Conservation (phyloP, 345 rosid genomes). For the Salix udensis region DNA sequence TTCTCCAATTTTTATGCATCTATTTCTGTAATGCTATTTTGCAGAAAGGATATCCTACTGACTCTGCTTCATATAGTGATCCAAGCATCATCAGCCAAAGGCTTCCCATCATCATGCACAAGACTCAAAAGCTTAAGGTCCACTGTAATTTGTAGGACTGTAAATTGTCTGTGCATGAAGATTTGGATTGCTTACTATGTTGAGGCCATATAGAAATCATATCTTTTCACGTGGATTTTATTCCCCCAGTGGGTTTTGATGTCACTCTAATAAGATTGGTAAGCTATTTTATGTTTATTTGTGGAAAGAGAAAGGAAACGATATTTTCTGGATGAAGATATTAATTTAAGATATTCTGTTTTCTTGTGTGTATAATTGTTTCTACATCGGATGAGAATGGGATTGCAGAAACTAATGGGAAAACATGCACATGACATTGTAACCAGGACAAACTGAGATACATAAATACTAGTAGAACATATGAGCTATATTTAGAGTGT, state of each 20-base stretch:
- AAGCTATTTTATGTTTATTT: conserved; percentile 6
- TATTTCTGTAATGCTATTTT: conserved; percentile 6
- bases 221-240: conserved; percentile 13
- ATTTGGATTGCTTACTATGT: conserved; percentile 10
- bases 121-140: conserved; percentile 66
- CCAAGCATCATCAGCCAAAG: conserved; percentile 82
- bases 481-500: neutral
- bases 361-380: neutral
- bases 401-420: neutral
- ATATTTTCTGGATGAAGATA: neutral
- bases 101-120: conserved; percentile 71
- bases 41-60: conserved; percentile 89
- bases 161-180: conserved; percentile 16
- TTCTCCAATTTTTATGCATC: neutral
- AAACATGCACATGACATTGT: neutral
- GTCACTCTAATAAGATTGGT: conserved; percentile 5
- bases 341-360: neutral
- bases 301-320: neutral
- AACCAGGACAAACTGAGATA: neutral
- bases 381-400: neutral
- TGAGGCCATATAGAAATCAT: neutral
- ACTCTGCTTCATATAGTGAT: conserved; percentile 72
- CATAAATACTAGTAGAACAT: neutral
- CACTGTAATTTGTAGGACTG: conserved; percentile 33
- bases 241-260: neutral